Percentiles rank a stretch among this genome's conserved stretches.
Conservation (phyloP, 352 stramenopile species). For the Peronospora destructor region DNA sequence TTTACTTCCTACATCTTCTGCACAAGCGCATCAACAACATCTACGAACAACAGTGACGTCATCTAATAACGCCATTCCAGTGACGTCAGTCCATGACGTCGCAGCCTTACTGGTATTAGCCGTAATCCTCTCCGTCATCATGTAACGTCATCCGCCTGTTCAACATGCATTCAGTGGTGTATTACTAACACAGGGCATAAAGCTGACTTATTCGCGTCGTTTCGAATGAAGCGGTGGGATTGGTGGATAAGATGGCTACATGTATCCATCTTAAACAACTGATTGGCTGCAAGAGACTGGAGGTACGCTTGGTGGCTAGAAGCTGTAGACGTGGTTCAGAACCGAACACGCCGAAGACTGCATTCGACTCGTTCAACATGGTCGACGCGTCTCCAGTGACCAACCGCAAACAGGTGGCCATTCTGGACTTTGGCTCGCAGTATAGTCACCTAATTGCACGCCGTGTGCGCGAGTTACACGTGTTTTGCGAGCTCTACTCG, state of each 20-base stretch:
- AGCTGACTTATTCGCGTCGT: constrained; percentile 27
- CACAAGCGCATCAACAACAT: too few species aligned
- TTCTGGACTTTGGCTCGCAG: constrained; percentile 99
- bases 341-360: constrained; percentile 20
- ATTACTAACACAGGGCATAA: too few species aligned
- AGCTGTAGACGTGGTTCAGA: constrained; percentile 17
- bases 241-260: constrained; percentile 23
- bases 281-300: constrained; percentile 17
- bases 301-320: constrained; percentile 6
- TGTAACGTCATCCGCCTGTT: too few species aligned
- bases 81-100: too few species aligned
- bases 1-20: too few species aligned
- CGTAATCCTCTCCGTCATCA: too few species aligned
- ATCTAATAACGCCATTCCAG: too few species aligned
- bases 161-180: too few species aligned
- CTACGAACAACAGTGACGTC: too few species aligned
- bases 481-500: constrained; percentile 99
- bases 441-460: constrained; percentile 99
- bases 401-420: constrained; percentile 93
- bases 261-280: constrained; percentile 8
- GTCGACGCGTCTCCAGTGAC: constrained; percentile 67
- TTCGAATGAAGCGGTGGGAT: constrained; percentile 23
- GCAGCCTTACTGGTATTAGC: too few species aligned
- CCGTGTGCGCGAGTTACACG: constrained; percentile 95
- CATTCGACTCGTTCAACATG: constrained; percentile 36